These are phyloP conservation scores for Suhomyces ambrosiae DNA, from an alignment of 1,139 yeast species.

Conservation along the genomic window DNA sequence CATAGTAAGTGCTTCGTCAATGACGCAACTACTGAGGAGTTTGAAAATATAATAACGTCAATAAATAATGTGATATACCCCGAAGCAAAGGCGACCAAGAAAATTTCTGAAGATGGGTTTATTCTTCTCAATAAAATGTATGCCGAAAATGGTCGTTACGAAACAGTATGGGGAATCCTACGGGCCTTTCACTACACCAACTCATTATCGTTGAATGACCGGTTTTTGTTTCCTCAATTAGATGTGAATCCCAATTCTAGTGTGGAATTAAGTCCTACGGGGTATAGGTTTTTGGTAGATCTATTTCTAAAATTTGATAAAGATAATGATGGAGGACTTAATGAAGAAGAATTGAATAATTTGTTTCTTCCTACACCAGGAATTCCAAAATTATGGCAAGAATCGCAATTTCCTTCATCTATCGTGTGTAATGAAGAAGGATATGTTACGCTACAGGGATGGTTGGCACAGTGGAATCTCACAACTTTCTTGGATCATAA, in stretches of 20 bases:
- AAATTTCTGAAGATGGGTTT: constrained; percentile 77
- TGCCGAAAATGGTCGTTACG: constrained; percentile 91
- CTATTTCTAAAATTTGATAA: constrained; percentile 82
- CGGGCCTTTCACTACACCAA: constrained; percentile 89
- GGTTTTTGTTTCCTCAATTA: constrained; percentile 71
- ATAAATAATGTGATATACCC: constrained; percentile 32
- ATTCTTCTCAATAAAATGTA: constrained; percentile 73
- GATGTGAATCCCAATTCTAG: constrained; percentile 79
- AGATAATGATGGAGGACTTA: constrained; percentile 94
- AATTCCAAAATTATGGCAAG: constrained; percentile 82
- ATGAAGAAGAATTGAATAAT: constrained; percentile 64
- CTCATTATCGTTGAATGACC: constrained; percentile 80
- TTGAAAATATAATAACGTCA: constrained; percentile 29
- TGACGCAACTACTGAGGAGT: constrained; percentile 30
- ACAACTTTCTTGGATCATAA: constrained; percentile 84
- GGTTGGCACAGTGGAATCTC: constrained; percentile 98
- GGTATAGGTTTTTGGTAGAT: constrained; percentile 89
- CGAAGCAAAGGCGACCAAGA: constrained; percentile 31
- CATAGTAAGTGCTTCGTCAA: constrained; percentile 78
- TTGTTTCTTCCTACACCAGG: constrained; percentile 92
- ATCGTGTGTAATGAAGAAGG: constrained; percentile 91
- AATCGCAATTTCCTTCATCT: constrained; percentile 79
- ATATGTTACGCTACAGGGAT: constrained; percentile 88
- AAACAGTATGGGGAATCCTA: constrained; percentile 92
- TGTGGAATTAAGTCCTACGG: constrained; percentile 91